Evolutionary conservation across 495 filamentous ascomycete species (phyloP).

Genomic region (Tuber indicum): DNA sequence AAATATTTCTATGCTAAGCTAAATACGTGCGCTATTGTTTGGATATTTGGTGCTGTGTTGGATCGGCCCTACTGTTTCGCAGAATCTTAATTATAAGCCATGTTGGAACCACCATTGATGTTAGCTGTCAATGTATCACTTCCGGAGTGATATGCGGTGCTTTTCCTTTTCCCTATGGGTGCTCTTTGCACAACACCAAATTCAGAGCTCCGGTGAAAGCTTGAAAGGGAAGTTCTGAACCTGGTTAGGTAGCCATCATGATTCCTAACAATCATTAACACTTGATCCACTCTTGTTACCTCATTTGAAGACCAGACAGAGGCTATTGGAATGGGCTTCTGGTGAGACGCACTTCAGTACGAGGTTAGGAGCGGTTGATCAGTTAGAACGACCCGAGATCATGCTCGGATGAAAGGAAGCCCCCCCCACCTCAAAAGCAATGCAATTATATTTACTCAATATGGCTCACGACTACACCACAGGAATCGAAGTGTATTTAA

Average conservation of each 20-base stretch:
- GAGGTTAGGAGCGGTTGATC: neutral
- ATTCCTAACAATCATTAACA: neutral
- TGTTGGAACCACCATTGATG: neutral
- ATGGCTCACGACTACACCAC: neutral
- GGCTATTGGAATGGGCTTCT: neutral
- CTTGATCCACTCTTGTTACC: neutral
- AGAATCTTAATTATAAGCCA: neutral
- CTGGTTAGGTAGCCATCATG: neutral
- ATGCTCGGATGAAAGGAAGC: neutral
- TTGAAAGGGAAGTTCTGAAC: neutral
- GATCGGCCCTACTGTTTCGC: neutral
- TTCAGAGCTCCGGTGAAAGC: neutral
- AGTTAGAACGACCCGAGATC: neutral
- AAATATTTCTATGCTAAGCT: neutral
- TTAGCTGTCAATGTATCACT: neutral
- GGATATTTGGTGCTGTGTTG: neutral
- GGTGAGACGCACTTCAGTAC: neutral
- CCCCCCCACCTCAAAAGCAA: neutral
- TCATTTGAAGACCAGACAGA: neutral
- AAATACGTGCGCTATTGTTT: neutral
- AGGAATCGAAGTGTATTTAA: neutral
- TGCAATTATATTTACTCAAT: constrained; percentile 1
- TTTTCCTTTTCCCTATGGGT: neutral
- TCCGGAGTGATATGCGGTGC: neutral
- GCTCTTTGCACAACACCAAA: neutral